These are phyloP conservation scores for Endocladia muricata DNA, from an alignment of 31 red algal genomes.

Conservation along the genomic window DNA sequence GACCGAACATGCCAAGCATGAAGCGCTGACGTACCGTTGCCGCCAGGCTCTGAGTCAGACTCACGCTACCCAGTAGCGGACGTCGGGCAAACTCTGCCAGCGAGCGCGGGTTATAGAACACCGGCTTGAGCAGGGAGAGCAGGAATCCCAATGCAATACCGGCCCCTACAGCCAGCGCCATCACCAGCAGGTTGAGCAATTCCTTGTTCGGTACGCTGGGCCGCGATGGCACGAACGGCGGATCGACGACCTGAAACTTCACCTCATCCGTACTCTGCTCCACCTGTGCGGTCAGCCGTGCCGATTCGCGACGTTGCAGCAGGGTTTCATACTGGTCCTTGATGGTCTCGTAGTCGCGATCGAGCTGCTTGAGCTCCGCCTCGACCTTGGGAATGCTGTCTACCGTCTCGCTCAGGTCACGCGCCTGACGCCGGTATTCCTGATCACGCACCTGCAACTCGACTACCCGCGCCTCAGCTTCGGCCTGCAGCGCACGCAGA, in stretches of 20 bases:
- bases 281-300: neutral
- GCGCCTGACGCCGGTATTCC: neutral
- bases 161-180: too few relatives aligned
- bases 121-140: too few relatives aligned
- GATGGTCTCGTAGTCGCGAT: constrained; percentile 4
- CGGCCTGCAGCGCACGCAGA: neutral
- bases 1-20: too few relatives aligned
- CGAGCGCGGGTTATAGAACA: too few relatives aligned
- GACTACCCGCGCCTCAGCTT: neutral
- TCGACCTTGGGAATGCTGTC: neutral
- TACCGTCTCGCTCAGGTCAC: neutral
- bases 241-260: neutral
- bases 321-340: neutral
- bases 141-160: too few relatives aligned
- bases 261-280: neutral
- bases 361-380: neutral
- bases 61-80: too few relatives aligned
- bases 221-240: neutral
- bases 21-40: too few relatives aligned
- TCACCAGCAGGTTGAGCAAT: too few relatives aligned
- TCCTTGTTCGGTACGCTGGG: too few relatives aligned
- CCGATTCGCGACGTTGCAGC: neutral
- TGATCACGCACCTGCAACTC: neutral
- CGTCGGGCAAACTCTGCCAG: too few relatives aligned
- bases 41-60: too few relatives aligned